Conservation (phyloP, 805 yeast genomes). For the Tanozyma kutaoensis region DNA sequence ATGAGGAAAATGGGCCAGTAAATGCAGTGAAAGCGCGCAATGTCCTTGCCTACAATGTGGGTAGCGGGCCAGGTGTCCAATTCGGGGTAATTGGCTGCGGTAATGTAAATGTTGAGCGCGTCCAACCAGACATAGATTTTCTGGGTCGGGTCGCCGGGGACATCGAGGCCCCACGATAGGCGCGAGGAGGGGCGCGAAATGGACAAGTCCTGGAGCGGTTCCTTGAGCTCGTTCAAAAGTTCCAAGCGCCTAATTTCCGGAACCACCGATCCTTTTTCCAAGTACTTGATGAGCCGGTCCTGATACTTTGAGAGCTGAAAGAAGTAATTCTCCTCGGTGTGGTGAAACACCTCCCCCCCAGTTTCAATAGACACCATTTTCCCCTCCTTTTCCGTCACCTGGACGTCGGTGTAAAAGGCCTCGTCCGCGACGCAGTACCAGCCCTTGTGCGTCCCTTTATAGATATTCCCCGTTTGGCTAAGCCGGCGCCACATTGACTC, state of each 20-base stretch:
- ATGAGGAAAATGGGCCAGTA: conserved; percentile 89
- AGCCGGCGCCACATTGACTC: conserved; percentile 57
- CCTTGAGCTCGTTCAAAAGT: conserved; percentile 44
- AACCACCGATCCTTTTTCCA: conserved; percentile 14
- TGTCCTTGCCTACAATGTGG: conserved; percentile 89
- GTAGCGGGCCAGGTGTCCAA: conserved; percentile 57
- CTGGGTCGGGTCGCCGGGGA: conserved; percentile 69
- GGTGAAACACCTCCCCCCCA: conserved; percentile 59
- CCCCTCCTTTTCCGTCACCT: conserved; percentile 33
- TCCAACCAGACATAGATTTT: conserved; percentile 94
- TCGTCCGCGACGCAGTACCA: conserved; percentile 96
- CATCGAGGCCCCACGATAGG: conserved; percentile 80
- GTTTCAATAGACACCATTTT: conserved; percentile 46
- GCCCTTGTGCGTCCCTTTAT: conserved; percentile 76
- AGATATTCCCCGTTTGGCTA: conserved; percentile 48
- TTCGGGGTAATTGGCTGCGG: conserved; percentile 42
- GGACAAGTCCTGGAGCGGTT: conserved; percentile 55
- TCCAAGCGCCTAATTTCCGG: no score
- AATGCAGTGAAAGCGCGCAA: conserved; percentile 74
- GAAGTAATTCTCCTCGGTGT: conserved; percentile 77
- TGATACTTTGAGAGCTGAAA: conserved; percentile 60
- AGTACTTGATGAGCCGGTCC: conserved; percentile 32
- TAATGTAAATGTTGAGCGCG: conserved; percentile 76
- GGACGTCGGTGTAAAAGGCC: conserved; percentile 79
- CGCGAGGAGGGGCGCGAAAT: conserved; percentile 74